Evolutionary conservation across 768 basidiomycete genomes (phyloP).

Genomic region (Suillus occidentalis): DNA sequence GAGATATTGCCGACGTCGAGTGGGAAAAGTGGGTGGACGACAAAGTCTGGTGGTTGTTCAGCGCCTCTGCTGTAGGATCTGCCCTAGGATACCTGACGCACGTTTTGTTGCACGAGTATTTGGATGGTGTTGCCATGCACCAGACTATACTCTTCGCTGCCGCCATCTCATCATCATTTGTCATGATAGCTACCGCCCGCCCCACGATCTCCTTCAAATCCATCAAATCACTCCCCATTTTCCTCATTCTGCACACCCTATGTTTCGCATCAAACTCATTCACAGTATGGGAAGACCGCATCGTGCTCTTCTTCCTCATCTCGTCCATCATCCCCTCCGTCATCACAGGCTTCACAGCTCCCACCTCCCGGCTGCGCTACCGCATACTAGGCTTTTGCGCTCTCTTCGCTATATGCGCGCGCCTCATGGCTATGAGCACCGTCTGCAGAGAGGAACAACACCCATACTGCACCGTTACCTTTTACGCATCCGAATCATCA

Average conservation of each 20-base stretch:
- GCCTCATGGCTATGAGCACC: constrained; percentile 80
- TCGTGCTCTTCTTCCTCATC: constrained; percentile 72
- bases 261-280: constrained; percentile 93
- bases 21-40: constrained; percentile 46
- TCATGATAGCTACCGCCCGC: constrained; percentile 43
- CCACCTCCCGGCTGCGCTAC: constrained; percentile 64
- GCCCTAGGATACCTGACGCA: constrained; percentile 37
- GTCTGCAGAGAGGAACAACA: constrained; percentile 95
- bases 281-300: constrained; percentile 95
- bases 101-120: constrained; percentile 30
- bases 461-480: constrained; percentile 86
- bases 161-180: constrained; percentile 46
- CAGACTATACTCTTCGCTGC: constrained; percentile 53
- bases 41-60: constrained; percentile 33
- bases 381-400: constrained; percentile 75
- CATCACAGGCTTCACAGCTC: constrained; percentile 64
- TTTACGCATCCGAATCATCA: constrained; percentile 73
- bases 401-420: constrained; percentile 64
- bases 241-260: constrained; percentile 66
- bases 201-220: constrained; percentile 27
- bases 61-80: constrained; percentile 37
- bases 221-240: constrained; percentile 38
- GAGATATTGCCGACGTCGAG: constrained; percentile 30
- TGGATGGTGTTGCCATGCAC: constrained; percentile 50
- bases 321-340: constrained; percentile 62